A percentile compares a stretch with the other conserved stretches of the same genome.
Evolutionary conservation across 768 basidiomycete genomes (phyloP).

Genomic region (Suillus paluster): DNA sequence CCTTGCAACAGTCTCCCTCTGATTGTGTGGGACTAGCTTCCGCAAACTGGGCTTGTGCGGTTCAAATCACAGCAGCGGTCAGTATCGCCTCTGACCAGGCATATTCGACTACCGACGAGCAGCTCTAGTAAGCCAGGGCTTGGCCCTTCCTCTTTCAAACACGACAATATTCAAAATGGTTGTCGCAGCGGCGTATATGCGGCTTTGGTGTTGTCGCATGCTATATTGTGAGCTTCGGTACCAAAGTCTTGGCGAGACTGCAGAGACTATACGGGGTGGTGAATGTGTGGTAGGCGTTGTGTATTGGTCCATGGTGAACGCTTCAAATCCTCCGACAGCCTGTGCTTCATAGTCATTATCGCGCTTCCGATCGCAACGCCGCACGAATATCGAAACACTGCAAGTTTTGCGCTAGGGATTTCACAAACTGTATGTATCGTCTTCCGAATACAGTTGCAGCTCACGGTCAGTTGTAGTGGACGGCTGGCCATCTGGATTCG

Average conservation of each 20-base stretch:
- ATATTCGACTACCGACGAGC: too few species aligned
- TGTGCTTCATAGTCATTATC: conserved; percentile 39
- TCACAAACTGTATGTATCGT: too few species aligned
- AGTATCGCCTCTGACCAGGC: conserved; percentile 43
- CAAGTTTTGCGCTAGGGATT: conserved; percentile 40
- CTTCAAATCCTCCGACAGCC: too few species aligned
- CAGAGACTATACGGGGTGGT: too few species aligned
- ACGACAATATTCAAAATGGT: conserved; percentile 46
- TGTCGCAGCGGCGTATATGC: conserved; percentile 59
- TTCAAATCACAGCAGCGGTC: too few species aligned
- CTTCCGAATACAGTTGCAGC: too few species aligned
- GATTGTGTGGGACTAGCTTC: conserved; percentile 43
- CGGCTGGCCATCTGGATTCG: too few species aligned
- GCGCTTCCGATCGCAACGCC: too few species aligned
- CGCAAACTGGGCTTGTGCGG: conserved; percentile 66
- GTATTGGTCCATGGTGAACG: too few species aligned
- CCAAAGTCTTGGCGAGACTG: conserved; percentile 64
- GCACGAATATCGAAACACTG: conserved; percentile 40
- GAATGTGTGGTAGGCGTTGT: too few species aligned
- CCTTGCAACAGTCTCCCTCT: not conserved
- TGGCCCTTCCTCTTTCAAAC: conserved; percentile 42
- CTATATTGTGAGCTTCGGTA: conserved; percentile 54
- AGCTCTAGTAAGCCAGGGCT: conserved; percentile 53
- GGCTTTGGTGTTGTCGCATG: conserved; percentile 63
- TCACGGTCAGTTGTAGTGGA: too few species aligned